A percentile compares a stretch with the other conserved stretches of the same genome.
phyloP scores from a whole-genome alignment of 805 yeast genomes.

The Teunomyces gatunensis region DNA sequence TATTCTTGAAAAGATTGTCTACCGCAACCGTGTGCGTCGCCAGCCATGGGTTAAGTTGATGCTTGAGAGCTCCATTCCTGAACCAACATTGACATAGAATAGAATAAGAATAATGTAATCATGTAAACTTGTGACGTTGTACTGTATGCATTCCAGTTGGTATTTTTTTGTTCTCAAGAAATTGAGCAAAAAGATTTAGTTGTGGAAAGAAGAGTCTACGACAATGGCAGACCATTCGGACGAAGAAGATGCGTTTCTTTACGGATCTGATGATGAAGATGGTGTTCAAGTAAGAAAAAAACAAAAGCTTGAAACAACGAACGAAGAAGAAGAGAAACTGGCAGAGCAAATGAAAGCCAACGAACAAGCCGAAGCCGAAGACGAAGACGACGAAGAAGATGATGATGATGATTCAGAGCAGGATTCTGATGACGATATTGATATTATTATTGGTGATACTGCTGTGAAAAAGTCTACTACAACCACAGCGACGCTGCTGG shows the following conservation, averaged over 20 bases:
- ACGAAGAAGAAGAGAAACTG: slow-evolving; percentile 14
- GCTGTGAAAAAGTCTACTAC: slow-evolving; percentile 16
- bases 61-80: slow-evolving; percentile 20
- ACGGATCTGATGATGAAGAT: slow-evolving; percentile 51
- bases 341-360: slow-evolving; percentile 20
- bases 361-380: slow-evolving; percentile 16
- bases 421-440: slow-evolving; percentile 68
- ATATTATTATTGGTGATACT: slow-evolving; percentile 65
- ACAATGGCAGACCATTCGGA: slow-evolving; percentile 30
- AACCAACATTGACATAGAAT: background rate
- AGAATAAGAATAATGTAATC: slow-evolving; percentile 4
- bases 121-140: slow-evolving; percentile 1
- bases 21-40: slow-evolving; percentile 54
- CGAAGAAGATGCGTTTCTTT: slow-evolving; percentile 68
- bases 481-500: slow-evolving; percentile 22
- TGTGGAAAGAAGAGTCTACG: background rate
- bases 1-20: slow-evolving; percentile 54
- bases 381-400: slow-evolving; percentile 39
- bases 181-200: background rate
- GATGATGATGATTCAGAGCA: slow-evolving; percentile 45
- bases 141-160: background rate
- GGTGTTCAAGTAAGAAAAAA: slow-evolving; percentile 24
- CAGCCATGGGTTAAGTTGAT: slow-evolving; percentile 58
- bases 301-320: slow-evolving; percentile 16
- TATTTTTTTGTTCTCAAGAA: background rate